These are phyloP conservation scores for Tetramitus jugosus DNA, from an alignment of 208 protist species.

Conservation along the genomic window DNA sequence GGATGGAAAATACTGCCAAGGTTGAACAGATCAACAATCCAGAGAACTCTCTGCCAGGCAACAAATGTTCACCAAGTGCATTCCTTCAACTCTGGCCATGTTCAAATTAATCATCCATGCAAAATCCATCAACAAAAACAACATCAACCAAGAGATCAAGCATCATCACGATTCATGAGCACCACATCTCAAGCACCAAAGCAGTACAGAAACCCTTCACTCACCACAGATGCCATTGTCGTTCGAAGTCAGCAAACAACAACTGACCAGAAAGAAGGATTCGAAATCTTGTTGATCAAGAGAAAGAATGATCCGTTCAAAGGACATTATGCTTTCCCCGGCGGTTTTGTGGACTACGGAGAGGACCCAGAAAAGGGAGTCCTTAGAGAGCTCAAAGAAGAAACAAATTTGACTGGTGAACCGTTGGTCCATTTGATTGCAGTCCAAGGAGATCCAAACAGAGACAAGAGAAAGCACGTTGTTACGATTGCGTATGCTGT, in stretches of 20 bases:
- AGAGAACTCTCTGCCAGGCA: too few relatives aligned
- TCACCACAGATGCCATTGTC: conserved; percentile 12
- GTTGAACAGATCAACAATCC: too few relatives aligned
- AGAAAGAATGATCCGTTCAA: conserved; percentile 11
- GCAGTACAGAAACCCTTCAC: conserved; percentile 6
- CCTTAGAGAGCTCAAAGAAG: conserved; percentile 1
- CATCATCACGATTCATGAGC: conserved; percentile 2
- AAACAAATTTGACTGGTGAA: conserved; percentile 8
- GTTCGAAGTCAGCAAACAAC: too few relatives aligned
- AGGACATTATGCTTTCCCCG: conserved; percentile 1
- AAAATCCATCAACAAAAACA: too few relatives aligned
- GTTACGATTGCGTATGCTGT: not conserved
- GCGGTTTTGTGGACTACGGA: conserved; percentile 17
- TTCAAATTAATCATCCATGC: too few relatives aligned
- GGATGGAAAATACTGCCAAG: too few relatives aligned
- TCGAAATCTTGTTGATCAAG: not conserved
- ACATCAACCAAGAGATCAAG: too few relatives aligned
- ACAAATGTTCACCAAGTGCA: too few relatives aligned
- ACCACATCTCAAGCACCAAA: too few relatives aligned
- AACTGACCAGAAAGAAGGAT: not conserved
- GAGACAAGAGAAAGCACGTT: not conserved
- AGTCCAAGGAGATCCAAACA: not conserved
- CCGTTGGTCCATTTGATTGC: not conserved
- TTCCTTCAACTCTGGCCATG: too few relatives aligned
- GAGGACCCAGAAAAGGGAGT: not conserved